phyloP scores from a whole-genome alignment of 1,139 yeast species.

The Geotrichum australiense region DNA sequence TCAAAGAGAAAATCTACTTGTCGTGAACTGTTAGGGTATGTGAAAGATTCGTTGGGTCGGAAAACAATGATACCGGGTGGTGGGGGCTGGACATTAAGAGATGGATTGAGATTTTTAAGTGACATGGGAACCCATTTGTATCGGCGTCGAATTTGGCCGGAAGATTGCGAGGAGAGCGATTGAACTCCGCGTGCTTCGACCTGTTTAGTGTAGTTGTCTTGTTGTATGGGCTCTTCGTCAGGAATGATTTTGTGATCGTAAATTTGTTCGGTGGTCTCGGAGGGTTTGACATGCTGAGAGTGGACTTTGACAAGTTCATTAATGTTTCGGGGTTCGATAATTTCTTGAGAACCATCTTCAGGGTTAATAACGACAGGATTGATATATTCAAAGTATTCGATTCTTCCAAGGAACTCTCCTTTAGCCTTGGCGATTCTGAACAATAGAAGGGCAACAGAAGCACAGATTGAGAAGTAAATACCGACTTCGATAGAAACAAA shows the following conservation, averaged over 20 bases:
- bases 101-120: constrained; percentile 50
- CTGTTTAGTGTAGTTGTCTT: background rate
- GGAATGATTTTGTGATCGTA: background rate
- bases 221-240: too few relatives aligned
- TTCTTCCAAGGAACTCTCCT: constrained; percentile 77
- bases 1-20: constrained; percentile 67
- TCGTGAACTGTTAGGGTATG: constrained; percentile 72
- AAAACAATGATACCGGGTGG: constrained; percentile 89
- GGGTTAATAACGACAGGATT: constrained; percentile 44
- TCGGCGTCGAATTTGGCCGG: constrained; percentile 1
- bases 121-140: constrained; percentile 68
- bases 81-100: constrained; percentile 59
- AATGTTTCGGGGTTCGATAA: constrained; percentile 1
- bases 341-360: background rate
- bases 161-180: background rate
- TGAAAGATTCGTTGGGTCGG: constrained; percentile 73
- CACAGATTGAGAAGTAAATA: constrained; percentile 82
- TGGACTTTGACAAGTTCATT: background rate
- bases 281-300: background rate
- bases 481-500: constrained; percentile 82
- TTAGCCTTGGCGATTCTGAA: constrained; percentile 73
- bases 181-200: background rate
- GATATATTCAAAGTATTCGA: constrained; percentile 36
- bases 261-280: background rate
- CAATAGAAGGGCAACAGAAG: constrained; percentile 68